Evolutionary conservation across 176 grass and related monocot species (phyloP).

Genomic region (Ensete ventricosum): DNA sequence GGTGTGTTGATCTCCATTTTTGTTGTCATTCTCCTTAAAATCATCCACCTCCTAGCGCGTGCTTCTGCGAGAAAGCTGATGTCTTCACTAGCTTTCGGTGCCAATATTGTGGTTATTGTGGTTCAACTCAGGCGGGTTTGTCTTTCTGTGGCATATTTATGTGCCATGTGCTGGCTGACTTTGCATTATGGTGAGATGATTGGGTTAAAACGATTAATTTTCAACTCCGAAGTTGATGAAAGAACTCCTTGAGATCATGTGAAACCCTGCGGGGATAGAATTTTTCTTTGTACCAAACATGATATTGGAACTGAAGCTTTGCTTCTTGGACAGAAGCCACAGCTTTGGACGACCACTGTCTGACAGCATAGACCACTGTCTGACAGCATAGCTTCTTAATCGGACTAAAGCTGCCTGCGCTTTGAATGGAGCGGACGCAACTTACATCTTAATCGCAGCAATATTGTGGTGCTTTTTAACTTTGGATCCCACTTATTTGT

Average conservation of each 20-base stretch:
- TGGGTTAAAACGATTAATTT: conserved; percentile 56
- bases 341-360: too few relatives aligned
- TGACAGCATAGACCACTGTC: too few relatives aligned
- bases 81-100: conserved; percentile 17
- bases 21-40: conserved; percentile 30
- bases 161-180: conserved; percentile 62
- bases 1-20: conserved; percentile 46
- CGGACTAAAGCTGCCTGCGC: too few relatives aligned
- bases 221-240: conserved; percentile 45
- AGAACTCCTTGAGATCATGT: conserved; percentile 10
- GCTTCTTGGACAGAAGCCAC: too few relatives aligned
- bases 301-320: too few relatives aligned
- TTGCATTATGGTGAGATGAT: conserved; percentile 68
- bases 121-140: conserved; percentile 36
- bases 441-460: too few relatives aligned
- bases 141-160: conserved; percentile 71
- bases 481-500: too few relatives aligned
- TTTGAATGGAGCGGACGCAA: too few relatives aligned
- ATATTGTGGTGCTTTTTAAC: too few relatives aligned
- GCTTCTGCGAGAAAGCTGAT: background rate
- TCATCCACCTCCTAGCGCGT: conserved; percentile 29
- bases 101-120: conserved; percentile 29
- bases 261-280: background rate
- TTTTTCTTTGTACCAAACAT: background rate
- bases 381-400: too few relatives aligned